phyloP scores from a whole-genome alignment of 2,329 filamentous ascomycete species.

The Scedosporium minutisporum region DNA sequence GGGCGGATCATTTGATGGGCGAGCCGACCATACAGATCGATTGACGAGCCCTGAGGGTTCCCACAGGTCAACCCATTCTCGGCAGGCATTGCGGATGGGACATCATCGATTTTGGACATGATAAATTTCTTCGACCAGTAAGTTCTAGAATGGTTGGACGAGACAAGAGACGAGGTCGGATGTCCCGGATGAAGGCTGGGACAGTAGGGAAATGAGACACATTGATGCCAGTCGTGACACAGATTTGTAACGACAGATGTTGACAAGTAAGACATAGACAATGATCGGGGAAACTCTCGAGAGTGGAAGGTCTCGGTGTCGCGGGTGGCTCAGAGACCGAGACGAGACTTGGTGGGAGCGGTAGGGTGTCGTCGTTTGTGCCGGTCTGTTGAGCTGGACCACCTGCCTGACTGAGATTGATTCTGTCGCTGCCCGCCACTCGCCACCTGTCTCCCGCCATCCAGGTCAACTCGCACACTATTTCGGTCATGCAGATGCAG shows the following conservation, averaged over 20 bases:
- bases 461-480: not conserved
- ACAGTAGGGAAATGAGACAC: no score
- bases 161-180: not conserved
- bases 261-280: no score
- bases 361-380: not conserved
- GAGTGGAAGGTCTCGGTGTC: no score
- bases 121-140: not conserved
- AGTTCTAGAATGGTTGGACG: not conserved
- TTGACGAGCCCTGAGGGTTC: not conserved
- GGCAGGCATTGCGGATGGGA: not conserved
- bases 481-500: not conserved
- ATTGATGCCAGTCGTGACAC: no score
- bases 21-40: not conserved
- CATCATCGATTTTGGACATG: not conserved
- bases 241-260: no score
- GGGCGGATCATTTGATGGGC: slow-evolving; percentile 2
- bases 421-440: not conserved
- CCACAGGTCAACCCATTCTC: slow-evolving; percentile 1
- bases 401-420: not conserved
- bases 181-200: no score
- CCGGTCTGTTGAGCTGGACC: not conserved
- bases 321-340: no score
- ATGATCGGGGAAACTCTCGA: no score
- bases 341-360: not conserved
- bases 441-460: not conserved